A percentile compares a stretch with the other conserved stretches of the same genome.
Conservation (phyloP, 2,329 filamentous ascomycete genomes). For the Sporothrix sp. region DNA sequence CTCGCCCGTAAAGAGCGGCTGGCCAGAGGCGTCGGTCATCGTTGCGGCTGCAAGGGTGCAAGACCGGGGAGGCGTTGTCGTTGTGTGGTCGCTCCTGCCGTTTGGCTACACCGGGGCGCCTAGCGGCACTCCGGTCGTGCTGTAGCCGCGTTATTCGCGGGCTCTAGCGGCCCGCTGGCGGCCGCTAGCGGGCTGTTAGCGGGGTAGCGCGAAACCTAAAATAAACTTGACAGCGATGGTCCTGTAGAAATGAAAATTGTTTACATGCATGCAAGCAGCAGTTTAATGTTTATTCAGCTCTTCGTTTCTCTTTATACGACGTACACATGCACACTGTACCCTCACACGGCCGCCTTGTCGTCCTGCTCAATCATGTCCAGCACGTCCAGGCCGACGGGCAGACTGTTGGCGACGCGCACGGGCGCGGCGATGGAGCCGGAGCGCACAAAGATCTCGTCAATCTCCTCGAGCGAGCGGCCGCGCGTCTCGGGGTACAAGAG, state of each 20-base stretch:
- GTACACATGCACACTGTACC: no score
- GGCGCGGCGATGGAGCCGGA: neutral
- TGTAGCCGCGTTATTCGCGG: neutral
- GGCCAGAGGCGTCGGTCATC: neutral
- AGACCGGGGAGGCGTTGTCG: no score
- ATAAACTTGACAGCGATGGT: no score
- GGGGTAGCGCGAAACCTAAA: no score
- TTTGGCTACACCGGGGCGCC: no score
- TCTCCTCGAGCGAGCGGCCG: slow-evolving; percentile 52
- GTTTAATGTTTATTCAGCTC: no score
- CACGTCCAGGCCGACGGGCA: neutral
- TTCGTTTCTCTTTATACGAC: neutral
- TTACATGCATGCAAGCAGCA: no score
- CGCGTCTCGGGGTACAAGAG: slow-evolving; percentile 46
- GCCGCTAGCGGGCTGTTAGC: no score
- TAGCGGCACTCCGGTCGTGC: no score
- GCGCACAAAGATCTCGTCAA: slow-evolving; percentile 46
- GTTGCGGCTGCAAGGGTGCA: neutral
- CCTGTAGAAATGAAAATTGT: no score
- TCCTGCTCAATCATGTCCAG: neutral
- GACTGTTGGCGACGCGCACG: neutral
- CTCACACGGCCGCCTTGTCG: neutral
- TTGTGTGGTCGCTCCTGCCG: no score
- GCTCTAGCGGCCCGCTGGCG: no score
- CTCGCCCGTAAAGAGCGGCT: neutral